Evolutionary conservation across 257 asterid species (phyloP).

Genomic region (Osmanthus fragrans): DNA sequence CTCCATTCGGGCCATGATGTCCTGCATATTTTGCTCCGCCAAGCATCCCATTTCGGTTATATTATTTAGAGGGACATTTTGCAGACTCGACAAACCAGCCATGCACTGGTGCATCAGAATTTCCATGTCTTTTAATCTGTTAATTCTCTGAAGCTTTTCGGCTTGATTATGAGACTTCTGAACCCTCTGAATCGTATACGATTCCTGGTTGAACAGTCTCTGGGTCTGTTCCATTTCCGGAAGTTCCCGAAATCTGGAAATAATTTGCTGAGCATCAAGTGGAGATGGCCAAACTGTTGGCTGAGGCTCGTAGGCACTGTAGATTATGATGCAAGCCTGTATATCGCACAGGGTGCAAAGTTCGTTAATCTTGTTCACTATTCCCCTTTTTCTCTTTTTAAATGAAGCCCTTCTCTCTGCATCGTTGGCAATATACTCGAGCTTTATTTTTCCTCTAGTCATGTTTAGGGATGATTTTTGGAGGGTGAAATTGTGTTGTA

Average conservation of each 20-base stretch:
- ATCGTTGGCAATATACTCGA: conserved; percentile 20
- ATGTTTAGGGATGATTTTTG: too few species aligned
- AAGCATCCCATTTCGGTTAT: too few species aligned
- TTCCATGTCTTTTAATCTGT: conserved; percentile 27
- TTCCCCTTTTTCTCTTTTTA: conserved; percentile 39
- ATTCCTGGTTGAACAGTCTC: conserved; percentile 41
- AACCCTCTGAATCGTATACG: conserved; percentile 30
- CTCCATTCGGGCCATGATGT: too few species aligned
- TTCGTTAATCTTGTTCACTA: conserved; percentile 35
- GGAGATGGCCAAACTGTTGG: conserved; percentile 35
- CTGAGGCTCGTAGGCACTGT: conserved; percentile 16
- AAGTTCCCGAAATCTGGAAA: conserved; percentile 29
- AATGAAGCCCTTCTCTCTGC: conserved; percentile 35
- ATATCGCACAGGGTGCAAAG: conserved; percentile 36
- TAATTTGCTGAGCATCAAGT: conserved; percentile 21
- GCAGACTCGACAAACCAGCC: too few species aligned
- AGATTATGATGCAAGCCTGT: conserved; percentile 34
- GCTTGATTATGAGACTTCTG: conserved; percentile 18
- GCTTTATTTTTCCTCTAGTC: too few species aligned
- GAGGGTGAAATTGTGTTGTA: too few species aligned
- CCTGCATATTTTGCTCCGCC: too few species aligned
- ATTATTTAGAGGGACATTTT: too few species aligned
- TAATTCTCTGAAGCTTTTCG: conserved; percentile 28
- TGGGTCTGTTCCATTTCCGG: conserved; percentile 35
- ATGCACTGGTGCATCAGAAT: conserved; percentile 23